A percentile compares a stretch with the other conserved stretches of the same genome.
phyloP scores from a whole-genome alignment of 2,329 filamentous ascomycete genomes.

The Dactylellina leptospora region DNA sequence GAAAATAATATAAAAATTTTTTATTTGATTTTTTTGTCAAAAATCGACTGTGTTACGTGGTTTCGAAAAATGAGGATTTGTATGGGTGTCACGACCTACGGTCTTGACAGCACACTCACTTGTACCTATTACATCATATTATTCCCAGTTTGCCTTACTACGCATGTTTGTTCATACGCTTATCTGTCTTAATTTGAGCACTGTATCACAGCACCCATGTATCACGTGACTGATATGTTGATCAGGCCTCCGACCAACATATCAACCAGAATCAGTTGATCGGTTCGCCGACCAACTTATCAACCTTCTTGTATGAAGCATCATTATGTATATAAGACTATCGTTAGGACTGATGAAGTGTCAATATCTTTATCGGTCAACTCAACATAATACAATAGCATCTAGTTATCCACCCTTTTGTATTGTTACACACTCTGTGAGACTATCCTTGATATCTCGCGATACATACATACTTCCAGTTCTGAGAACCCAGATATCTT shows the following conservation, averaged over 20 bases:
- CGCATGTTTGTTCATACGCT: neutral
- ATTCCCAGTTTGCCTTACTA: too few relatives aligned
- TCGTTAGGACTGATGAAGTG: neutral
- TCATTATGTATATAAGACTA: slow-evolving; percentile 5
- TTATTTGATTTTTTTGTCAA: too few relatives aligned
- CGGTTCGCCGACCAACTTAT: too few relatives aligned
- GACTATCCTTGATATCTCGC: neutral
- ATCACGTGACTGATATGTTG: slow-evolving; percentile 1
- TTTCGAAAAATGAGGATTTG: too few relatives aligned
- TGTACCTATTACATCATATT: too few relatives aligned
- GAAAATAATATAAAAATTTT: too few relatives aligned
- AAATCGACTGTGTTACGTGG: too few relatives aligned
- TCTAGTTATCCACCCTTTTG: neutral
- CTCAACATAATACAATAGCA: slow-evolving; percentile 3
- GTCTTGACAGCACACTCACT: too few relatives aligned
- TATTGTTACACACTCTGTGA: slow-evolving; percentile 5
- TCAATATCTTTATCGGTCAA: slow-evolving; percentile 1
- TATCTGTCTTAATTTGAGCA: neutral
- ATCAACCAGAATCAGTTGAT: too few relatives aligned
- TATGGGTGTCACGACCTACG: too few relatives aligned
- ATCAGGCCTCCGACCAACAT: too few relatives aligned
- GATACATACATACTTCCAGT: slow-evolving; percentile 1
- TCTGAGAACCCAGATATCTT: slow-evolving; percentile 9
- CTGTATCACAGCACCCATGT: neutral
- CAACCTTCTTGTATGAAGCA: slow-evolving; percentile 2